Percentiles rank a stretch among this genome's conserved stretches.
Evolutionary conservation across 768 basidiomycete species (phyloP).

Genomic region (Russula ochroleuca): DNA sequence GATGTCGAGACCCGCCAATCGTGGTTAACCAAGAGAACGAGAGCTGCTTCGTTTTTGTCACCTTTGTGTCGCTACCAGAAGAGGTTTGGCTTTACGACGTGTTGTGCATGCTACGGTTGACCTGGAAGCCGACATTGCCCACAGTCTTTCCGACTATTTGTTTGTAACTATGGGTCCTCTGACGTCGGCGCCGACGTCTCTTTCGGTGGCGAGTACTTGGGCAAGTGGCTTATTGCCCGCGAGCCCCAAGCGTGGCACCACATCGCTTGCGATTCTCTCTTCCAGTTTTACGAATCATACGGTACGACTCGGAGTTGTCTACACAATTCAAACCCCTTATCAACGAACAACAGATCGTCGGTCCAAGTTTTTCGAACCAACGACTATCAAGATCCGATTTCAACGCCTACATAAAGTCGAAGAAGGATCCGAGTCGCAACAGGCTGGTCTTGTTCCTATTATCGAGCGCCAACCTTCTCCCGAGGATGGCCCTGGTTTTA

Average conservation of each 20-base stretch:
- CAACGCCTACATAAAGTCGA: not conserved
- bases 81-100: conserved; percentile 6
- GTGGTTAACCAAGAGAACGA: conserved; percentile 1
- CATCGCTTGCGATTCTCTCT: conserved; percentile 13
- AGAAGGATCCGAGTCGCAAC: not conserved
- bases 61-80: conserved; percentile 11
- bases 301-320: conserved; percentile 1
- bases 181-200: conserved; percentile 16
- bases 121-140: not conserved
- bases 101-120: not conserved
- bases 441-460: conserved; percentile 9
- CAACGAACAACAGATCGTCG: conserved; percentile 2
- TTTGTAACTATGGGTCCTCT: conserved; percentile 7
- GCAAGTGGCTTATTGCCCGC: conserved; percentile 19
- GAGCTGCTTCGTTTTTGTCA: conserved; percentile 5
- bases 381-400: conserved; percentile 9
- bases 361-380: conserved; percentile 10
- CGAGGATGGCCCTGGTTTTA: conserved; percentile 6
- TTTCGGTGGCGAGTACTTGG: not conserved
- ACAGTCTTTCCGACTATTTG: conserved; percentile 11
- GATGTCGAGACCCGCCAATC: not conserved
- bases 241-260: conserved; percentile 17
- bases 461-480: not conserved
- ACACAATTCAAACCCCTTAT: too few species aligned
- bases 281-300: conserved; percentile 13